Conservation (phyloP, 2,329 filamentous ascomycete genomes). For the Thelonectria rubi region DNA sequence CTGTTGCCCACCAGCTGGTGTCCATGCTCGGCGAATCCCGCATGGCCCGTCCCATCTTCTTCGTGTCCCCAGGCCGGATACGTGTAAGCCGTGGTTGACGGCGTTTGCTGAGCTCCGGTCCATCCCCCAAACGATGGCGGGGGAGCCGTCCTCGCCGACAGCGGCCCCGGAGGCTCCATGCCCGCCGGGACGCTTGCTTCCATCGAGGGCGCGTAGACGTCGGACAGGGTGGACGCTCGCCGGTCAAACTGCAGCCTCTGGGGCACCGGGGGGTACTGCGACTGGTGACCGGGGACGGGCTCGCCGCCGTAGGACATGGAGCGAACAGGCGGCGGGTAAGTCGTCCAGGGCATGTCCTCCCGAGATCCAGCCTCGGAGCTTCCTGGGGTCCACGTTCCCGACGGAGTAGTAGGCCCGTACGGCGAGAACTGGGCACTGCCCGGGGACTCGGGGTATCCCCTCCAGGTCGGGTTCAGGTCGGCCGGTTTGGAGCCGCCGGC, state of each 20-base stretch:
- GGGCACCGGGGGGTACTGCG: constrained; percentile 53
- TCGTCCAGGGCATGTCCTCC: constrained; percentile 57
- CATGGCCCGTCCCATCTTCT: constrained; percentile 22
- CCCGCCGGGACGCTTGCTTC: constrained; percentile 48
- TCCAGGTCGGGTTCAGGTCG: constrained; percentile 58
- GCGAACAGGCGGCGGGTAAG: constrained; percentile 53
- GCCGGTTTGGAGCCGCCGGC: constrained; percentile 52
- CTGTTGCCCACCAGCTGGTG: constrained; percentile 28
- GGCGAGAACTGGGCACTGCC: constrained; percentile 61
- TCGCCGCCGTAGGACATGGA: constrained; percentile 62
- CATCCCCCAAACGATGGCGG: constrained; percentile 53
- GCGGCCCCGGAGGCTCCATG: constrained; percentile 41
- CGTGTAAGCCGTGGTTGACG: constrained; percentile 41
- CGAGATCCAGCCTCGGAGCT: constrained; percentile 50
- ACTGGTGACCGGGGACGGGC: constrained; percentile 46
- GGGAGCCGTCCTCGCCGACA: constrained; percentile 52
- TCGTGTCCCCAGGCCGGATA: constrained; percentile 52
- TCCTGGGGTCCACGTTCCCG: constrained; percentile 54
- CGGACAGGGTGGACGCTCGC: constrained; percentile 52
- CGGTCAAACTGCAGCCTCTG: constrained; percentile 55
- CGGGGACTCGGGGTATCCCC: constrained; percentile 60
- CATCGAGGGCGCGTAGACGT: constrained; percentile 55
- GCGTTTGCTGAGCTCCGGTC: constrained; percentile 54
- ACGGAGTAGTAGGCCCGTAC: constrained; percentile 55
- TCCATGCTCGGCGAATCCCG: constrained; percentile 20